These are phyloP conservation scores for Candida alai DNA, from an alignment of 805 yeast genomes.

Conservation along the genomic window DNA sequence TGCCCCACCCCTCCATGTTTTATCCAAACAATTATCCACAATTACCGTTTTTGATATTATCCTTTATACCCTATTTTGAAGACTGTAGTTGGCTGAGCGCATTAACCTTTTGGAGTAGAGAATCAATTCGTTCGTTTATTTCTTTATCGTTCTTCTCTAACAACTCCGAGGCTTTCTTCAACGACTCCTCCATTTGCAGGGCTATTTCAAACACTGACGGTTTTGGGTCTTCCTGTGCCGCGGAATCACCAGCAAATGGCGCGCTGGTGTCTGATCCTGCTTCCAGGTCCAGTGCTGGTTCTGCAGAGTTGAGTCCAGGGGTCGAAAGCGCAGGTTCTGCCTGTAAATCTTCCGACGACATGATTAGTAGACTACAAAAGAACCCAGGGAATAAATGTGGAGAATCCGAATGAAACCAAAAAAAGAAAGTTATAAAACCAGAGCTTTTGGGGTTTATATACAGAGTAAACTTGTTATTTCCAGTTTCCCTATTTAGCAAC, in stretches of 20 bases:
- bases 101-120: conserved; percentile 15
- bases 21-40: too few species aligned
- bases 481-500: too few species aligned
- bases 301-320: conserved; percentile 23
- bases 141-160: conserved; percentile 27
- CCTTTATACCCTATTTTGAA: too few species aligned
- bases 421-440: too few species aligned
- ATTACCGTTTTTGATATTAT: too few species aligned
- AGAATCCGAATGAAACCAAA: too few species aligned
- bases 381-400: too few species aligned
- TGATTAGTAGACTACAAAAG: not conserved
- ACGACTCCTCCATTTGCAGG: conserved; percentile 26
- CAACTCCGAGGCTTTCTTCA: conserved; percentile 17
- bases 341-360: conserved; percentile 6
- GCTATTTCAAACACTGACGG: conserved; percentile 29
- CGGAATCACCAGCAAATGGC: too few species aligned
- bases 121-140: conserved; percentile 22
- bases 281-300: not conserved
- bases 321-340: conserved; percentile 28
- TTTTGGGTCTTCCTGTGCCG: conserved; percentile 13
- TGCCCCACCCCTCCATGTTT: too few species aligned
- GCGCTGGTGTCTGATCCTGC: conserved; percentile 12
- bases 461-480: too few species aligned
- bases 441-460: too few species aligned
- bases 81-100: too few species aligned